These are phyloP conservation scores for Leccinum subspadiceum DNA, from an alignment of 1,284 basidiomycete genomes.

Conservation along the genomic window DNA sequence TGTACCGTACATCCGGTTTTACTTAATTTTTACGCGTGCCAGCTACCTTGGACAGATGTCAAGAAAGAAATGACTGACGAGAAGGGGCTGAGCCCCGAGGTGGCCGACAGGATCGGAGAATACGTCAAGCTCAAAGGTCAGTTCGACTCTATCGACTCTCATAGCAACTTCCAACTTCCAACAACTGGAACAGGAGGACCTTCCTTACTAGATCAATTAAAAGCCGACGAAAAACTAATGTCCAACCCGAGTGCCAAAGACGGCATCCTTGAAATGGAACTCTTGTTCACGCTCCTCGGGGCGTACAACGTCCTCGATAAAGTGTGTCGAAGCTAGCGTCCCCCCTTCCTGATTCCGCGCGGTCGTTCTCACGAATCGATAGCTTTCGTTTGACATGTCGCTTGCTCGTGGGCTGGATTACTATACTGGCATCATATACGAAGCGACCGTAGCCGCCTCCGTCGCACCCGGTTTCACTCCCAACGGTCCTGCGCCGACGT, in stretches of 20 bases:
- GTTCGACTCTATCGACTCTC: slow-evolving; percentile 5
- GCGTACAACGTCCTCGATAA: slow-evolving; percentile 82
- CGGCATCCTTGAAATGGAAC: slow-evolving; percentile 88
- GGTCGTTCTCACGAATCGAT: slow-evolving; percentile 6
- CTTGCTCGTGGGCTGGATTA: slow-evolving; percentile 97
- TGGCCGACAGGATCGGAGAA: slow-evolving; percentile 94
- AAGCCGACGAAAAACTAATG: slow-evolving; percentile 64
- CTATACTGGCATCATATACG: slow-evolving; percentile 99
- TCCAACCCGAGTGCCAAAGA: slow-evolving; percentile 76
- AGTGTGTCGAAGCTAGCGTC: slow-evolving; percentile 39
- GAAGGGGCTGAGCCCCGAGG: slow-evolving; percentile 83
- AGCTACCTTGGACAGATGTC: slow-evolving; percentile 90
- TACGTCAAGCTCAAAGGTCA: slow-evolving; percentile 94
- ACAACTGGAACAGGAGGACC: slow-evolving; percentile 57
- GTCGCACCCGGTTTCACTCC: slow-evolving; percentile 80
- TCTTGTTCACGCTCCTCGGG: slow-evolving; percentile 83
- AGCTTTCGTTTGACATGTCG: slow-evolving; percentile 96
- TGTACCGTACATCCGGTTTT: background rate
- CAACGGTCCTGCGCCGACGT: slow-evolving; percentile 45
- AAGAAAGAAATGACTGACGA: slow-evolving; percentile 93
- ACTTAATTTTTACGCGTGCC: background rate
- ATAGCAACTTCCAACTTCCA: slow-evolving; percentile 4
- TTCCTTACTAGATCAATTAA: slow-evolving; percentile 76
- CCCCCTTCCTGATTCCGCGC: background rate
- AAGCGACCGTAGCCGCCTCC: slow-evolving; percentile 91